phyloP scores from a whole-genome alignment of 2,329 filamentous ascomycete genomes.

The Rhynchosporium agropyri region DNA sequence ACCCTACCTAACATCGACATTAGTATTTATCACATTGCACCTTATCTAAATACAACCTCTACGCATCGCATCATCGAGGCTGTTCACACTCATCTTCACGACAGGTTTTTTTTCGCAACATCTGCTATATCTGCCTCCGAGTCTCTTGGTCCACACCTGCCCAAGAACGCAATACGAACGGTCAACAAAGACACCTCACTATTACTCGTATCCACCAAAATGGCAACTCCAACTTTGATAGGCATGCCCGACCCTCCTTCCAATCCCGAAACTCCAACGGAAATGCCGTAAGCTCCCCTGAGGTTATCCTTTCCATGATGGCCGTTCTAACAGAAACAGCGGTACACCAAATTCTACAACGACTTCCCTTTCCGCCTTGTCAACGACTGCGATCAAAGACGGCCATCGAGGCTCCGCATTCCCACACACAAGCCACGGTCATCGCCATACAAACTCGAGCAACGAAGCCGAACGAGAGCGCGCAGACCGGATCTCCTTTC shows the following conservation, averaged over 20 bases:
- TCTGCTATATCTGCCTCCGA: background rate
- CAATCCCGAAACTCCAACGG: constrained; percentile 82
- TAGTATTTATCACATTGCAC: too few relatives aligned
- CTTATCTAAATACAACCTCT: too few relatives aligned
- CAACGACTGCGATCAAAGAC: constrained; percentile 94
- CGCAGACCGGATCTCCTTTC: constrained; percentile 90
- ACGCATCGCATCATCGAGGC: too few relatives aligned
- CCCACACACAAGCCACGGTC: constrained; percentile 58
- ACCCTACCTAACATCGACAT: too few relatives aligned
- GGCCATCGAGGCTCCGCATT: constrained; percentile 83
- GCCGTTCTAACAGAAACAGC: constrained; percentile 48
- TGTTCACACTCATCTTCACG: too few relatives aligned
- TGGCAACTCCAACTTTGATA: constrained; percentile 62
- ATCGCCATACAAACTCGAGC: constrained; percentile 62
- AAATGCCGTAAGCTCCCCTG: constrained; percentile 72
- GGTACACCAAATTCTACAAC: constrained; percentile 92
- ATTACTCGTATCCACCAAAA: constrained; percentile 15
- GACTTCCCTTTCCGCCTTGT: constrained; percentile 87
- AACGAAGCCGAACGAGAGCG: constrained; percentile 87
- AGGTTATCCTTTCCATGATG: too few relatives aligned
- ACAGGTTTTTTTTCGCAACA: too few relatives aligned
- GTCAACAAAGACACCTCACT: too few relatives aligned
- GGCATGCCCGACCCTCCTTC: constrained; percentile 82
- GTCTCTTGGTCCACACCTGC: background rate
- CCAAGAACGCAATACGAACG: too few relatives aligned